Evolutionary conservation across 164 flowering plant species (phyloP).

Genomic region (Nelumbo lutea): DNA sequence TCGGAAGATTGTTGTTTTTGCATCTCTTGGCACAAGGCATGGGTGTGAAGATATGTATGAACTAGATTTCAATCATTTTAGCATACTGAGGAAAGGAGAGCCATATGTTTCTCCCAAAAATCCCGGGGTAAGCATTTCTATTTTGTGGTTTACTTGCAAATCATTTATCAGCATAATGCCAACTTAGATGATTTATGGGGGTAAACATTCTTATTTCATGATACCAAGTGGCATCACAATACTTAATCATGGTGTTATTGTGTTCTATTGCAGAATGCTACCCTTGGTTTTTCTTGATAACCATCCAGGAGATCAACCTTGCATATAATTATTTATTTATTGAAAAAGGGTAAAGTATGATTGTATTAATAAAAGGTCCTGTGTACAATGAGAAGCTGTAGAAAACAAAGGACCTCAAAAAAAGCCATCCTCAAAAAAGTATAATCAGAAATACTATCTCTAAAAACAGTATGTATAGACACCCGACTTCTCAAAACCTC

Average conservation of each 20-base stretch:
- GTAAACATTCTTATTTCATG: too few relatives aligned
- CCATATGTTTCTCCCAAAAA: constrained; percentile 37
- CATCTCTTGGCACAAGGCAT: constrained; percentile 53
- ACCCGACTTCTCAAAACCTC: too few relatives aligned
- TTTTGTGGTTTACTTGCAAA: not conserved
- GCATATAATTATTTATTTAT: too few relatives aligned
- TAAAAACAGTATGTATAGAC: too few relatives aligned
- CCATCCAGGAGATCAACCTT: not conserved
- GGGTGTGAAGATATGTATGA: constrained; percentile 66
- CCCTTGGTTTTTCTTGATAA: not conserved
- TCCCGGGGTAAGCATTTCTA: constrained; percentile 45
- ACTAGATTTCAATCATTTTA: constrained; percentile 51
- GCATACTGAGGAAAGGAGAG: constrained; percentile 48
- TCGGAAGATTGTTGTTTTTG: constrained; percentile 55
- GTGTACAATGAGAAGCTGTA: too few relatives aligned
- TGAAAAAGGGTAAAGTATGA: too few relatives aligned
- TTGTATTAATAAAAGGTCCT: too few relatives aligned
- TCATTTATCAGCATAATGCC: not conserved
- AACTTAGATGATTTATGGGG: not conserved
- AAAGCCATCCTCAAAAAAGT: too few relatives aligned
- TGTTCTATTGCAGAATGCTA: not conserved
- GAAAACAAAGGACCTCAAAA: too few relatives aligned
- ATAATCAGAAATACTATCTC: too few relatives aligned
- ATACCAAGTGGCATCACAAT: not conserved
- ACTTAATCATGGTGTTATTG: not conserved